These are phyloP conservation scores for Hemisphaericaspora lyxosophila DNA, from an alignment of 1,139 yeast species.

Conservation along the genomic window DNA sequence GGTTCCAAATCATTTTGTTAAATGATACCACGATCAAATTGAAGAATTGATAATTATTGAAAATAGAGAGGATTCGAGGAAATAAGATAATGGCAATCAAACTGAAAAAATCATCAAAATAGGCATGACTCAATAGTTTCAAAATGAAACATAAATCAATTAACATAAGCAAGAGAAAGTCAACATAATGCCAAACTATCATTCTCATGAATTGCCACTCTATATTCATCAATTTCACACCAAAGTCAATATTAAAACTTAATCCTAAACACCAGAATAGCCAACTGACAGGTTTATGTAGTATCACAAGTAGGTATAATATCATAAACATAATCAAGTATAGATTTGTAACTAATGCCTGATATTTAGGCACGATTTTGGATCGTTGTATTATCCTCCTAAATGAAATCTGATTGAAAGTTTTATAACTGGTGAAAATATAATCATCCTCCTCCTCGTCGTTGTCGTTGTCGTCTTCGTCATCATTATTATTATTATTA, in stretches of 20 bases:
- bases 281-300: slow-evolving; percentile 27
- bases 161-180: slow-evolving; percentile 31
- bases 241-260: slow-evolving; percentile 38
- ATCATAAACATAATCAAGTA: slow-evolving; percentile 33
- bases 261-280: slow-evolving; percentile 38
- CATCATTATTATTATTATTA: slow-evolving; percentile 24
- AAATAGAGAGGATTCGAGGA: slow-evolving; percentile 54
- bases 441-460: no score
- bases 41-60: slow-evolving; percentile 56
- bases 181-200: slow-evolving; percentile 45
- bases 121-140: slow-evolving; percentile 15
- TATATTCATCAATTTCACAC: slow-evolving; percentile 43
- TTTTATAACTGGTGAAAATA: slow-evolving; percentile 41
- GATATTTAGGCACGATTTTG: slow-evolving; percentile 43
- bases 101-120: slow-evolving; percentile 38
- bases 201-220: slow-evolving; percentile 38
- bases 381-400: slow-evolving; percentile 31
- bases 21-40: slow-evolving; percentile 53
- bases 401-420: slow-evolving; percentile 32
- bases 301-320: slow-evolving; percentile 33
- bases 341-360: slow-evolving; percentile 41
- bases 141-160: slow-evolving; percentile 32
- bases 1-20: slow-evolving; percentile 55
- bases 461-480: no score
- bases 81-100: slow-evolving; percentile 52